A percentile compares a stretch with the other conserved stretches of the same genome.
These are phyloP conservation scores for Amylostereum areolatum DNA, from an alignment of 1,284 basidiomycete genomes.

Conservation along the genomic window DNA sequence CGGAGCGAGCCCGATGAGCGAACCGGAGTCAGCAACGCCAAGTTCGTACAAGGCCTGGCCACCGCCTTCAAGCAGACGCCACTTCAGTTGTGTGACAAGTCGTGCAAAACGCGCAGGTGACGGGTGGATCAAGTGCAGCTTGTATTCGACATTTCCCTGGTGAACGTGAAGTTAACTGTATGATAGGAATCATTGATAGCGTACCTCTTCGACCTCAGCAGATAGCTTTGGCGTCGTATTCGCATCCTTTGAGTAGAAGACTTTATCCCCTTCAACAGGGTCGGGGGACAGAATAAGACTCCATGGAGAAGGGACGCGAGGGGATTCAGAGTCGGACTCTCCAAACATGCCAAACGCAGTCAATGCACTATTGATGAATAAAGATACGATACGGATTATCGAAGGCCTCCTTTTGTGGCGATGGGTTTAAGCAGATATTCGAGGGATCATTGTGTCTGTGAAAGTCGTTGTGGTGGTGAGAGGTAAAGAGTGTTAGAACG, in stretches of 20 bases:
- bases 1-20: conserved; percentile 74
- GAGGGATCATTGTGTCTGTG: conserved; percentile 48
- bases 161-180: not conserved
- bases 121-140: conserved; percentile 72
- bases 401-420: not conserved
- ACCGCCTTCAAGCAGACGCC: conserved; percentile 87
- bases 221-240: conserved; percentile 49
- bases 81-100: conserved; percentile 91
- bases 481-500: conserved; percentile 2
- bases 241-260: conserved; percentile 25
- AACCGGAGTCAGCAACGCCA: conserved; percentile 83
- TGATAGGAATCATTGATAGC: conserved; percentile 5
- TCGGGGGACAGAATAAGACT: conserved; percentile 60
- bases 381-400: not conserved
- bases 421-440: conserved; percentile 40
- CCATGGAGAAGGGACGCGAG: conserved; percentile 75
- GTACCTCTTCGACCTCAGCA: conserved; percentile 65
- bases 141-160: conserved; percentile 82
- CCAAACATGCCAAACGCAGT: conserved; percentile 54
- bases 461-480: conserved; percentile 7
- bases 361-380: conserved; percentile 8
- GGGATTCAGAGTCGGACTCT: conserved; percentile 72
- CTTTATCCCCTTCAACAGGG: conserved; percentile 22
- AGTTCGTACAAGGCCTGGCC: conserved; percentile 92
- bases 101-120: conserved; percentile 67